Conservation (phyloP, 495 filamentous ascomycete species). For the Hamigera avellanea region DNA sequence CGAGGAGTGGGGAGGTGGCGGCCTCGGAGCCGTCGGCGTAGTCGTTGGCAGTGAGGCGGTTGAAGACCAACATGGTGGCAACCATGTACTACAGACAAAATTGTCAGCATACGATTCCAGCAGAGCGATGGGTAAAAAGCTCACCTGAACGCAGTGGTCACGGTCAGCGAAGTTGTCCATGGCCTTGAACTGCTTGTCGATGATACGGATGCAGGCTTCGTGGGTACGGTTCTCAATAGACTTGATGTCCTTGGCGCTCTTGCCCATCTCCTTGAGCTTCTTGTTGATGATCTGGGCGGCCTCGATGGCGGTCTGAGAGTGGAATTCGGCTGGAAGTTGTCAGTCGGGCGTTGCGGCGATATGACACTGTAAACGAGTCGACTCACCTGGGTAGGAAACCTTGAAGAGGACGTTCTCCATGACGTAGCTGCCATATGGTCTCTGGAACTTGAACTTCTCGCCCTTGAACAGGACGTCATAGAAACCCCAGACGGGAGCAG, state of each 20-base stretch:
- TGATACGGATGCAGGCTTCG: conserved; percentile 96
- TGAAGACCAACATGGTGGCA: conserved; percentile 85
- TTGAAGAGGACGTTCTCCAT: conserved; percentile 99
- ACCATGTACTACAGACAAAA: conserved; percentile 77
- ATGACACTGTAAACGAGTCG: no score
- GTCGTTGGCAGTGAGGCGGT: conserved; percentile 81
- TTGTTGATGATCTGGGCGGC: conserved; percentile 77
- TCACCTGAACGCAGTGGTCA: conserved; percentile 89
- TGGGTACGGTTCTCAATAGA: conserved; percentile 87
- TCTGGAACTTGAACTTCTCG: conserved; percentile 91
- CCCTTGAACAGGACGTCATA: conserved; percentile 97
- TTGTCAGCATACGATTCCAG: no score
- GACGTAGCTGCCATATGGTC: conserved; percentile 92
- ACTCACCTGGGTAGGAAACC: conserved; percentile 86
- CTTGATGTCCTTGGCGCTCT: conserved; percentile 91
- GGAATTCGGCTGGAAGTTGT: conserved; percentile 67
- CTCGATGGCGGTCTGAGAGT: conserved; percentile 97
- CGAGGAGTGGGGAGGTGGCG: conserved; percentile 78
- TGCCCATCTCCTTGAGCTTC: conserved; percentile 71
- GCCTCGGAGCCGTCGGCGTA: conserved; percentile 88
- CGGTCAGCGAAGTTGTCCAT: conserved; percentile 99
- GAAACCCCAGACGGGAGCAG: conserved; percentile 93
- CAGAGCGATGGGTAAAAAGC: no score
- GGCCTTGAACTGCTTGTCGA: conserved; percentile 99
- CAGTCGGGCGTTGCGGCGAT: no score